Conservation (phyloP, 2,329 filamentous ascomycete genomes). For the Ophiocordyceps australis region DNA sequence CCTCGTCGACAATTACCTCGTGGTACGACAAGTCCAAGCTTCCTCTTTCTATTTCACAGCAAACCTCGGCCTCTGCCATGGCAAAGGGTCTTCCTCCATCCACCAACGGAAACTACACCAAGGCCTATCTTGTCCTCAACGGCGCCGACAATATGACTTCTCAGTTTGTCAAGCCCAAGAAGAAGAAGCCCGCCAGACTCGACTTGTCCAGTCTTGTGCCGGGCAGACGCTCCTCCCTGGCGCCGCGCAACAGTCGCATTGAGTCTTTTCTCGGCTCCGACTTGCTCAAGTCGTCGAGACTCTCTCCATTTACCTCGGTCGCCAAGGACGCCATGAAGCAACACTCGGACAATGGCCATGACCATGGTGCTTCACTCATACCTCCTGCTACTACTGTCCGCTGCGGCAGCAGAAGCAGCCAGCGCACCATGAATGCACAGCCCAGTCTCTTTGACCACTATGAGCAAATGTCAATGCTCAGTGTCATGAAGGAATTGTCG, state of each 20-base stretch:
- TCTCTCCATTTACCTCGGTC: too few species aligned
- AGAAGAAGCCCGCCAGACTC: slow-evolving; percentile 27
- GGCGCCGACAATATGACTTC: too few species aligned
- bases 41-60: slow-evolving; percentile 37
- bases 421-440: slow-evolving; percentile 18
- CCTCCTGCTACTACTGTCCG: slow-evolving; percentile 14
- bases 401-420: slow-evolving; percentile 10
- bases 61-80: slow-evolving; percentile 40
- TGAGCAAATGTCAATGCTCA: slow-evolving; percentile 33
- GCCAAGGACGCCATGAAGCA: too few species aligned
- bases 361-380: too few species aligned
- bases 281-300: slow-evolving; percentile 20
- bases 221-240: slow-evolving; percentile 7
- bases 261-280: slow-evolving; percentile 15
- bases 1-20: slow-evolving; percentile 34
- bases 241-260: not conserved
- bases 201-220: slow-evolving; percentile 27
- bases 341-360: too few species aligned
- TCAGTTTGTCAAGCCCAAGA: slow-evolving; percentile 8
- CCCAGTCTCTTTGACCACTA: slow-evolving; percentile 38
- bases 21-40: slow-evolving; percentile 39
- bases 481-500: slow-evolving; percentile 14
- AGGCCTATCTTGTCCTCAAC: too few species aligned
- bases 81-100: slow-evolving; percentile 34
- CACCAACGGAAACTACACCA: too few species aligned